Conservation (phyloP, 2,329 filamentous ascomycete species). For the Ceratocystis eucalypticola region DNA sequence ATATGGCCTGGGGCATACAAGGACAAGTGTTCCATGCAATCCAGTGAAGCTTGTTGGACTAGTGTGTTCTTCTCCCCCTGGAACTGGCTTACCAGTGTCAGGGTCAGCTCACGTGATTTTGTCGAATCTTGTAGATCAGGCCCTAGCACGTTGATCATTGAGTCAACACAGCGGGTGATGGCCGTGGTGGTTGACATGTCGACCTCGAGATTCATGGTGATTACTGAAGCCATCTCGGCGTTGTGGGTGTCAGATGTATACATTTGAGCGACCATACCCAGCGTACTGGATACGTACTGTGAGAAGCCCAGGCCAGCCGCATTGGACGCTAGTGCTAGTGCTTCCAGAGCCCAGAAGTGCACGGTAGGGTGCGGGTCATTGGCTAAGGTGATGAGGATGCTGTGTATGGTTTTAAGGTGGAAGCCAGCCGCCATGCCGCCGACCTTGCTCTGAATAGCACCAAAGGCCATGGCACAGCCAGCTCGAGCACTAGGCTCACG, state of each 20-base stretch:
- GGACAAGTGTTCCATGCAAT: conserved; percentile 79
- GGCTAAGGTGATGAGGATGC: conserved; percentile 92
- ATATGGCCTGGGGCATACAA: conserved; percentile 83
- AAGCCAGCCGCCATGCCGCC: conserved; percentile 95
- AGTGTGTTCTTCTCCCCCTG: conserved; percentile 57
- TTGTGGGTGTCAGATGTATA: conserved; percentile 90
- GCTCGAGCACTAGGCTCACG: conserved; percentile 85
- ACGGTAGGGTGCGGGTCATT: conserved; percentile 91
- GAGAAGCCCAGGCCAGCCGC: conserved; percentile 88
- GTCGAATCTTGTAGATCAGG: conserved; percentile 87
- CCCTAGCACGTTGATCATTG: conserved; percentile 90
- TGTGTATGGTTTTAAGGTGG: conserved; percentile 92
- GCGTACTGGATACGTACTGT: conserved; percentile 72
- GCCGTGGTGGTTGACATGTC: conserved; percentile 71
- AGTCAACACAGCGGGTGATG: conserved; percentile 78
- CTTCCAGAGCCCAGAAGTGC: conserved; percentile 92
- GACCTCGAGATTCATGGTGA: conserved; percentile 81
- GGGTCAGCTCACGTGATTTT: conserved; percentile 82
- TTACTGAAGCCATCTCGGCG: conserved; percentile 61
- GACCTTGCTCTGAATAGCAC: conserved; percentile 86
- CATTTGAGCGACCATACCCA: conserved; percentile 87
- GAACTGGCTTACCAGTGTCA: conserved; percentile 74
- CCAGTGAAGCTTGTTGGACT: conserved; percentile 62
- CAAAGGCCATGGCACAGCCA: conserved; percentile 85
- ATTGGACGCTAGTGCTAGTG: conserved; percentile 71